Conservation (phyloP, 805 yeast species). For the Jamesozyma rosinii region DNA sequence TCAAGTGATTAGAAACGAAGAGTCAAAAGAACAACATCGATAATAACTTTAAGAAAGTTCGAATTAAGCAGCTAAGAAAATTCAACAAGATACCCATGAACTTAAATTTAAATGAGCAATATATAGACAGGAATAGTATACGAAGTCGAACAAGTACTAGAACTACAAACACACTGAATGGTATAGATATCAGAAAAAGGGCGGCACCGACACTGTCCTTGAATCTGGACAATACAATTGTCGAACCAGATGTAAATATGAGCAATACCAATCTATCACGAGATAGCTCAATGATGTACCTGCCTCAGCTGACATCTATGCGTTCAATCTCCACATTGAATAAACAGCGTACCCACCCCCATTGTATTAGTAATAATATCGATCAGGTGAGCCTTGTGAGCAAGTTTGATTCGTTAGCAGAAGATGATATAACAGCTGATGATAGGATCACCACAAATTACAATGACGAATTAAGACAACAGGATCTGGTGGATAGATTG, state of each 20-base stretch:
- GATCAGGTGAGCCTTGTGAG: background rate
- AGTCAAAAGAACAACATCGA: background rate
- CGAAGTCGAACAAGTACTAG: conserved; percentile 1
- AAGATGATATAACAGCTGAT: background rate
- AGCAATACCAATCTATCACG: background rate
- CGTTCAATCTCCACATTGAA: conserved; percentile 3
- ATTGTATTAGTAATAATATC: background rate
- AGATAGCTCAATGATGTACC: background rate
- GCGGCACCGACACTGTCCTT: conserved; percentile 7
- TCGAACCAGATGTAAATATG: background rate
- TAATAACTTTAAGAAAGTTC: too few relatives aligned
- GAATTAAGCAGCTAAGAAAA: too few relatives aligned
- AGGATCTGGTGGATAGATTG: conserved; percentile 6
- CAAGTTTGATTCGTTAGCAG: background rate
- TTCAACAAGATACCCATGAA: background rate
- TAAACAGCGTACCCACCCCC: background rate
- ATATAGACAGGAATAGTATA: background rate
- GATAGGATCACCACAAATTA: background rate
- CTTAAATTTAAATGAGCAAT: background rate
- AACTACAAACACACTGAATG: background rate
- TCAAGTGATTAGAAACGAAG: background rate
- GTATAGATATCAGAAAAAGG: background rate
- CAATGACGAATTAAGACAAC: background rate
- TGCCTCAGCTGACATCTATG: conserved; percentile 1
- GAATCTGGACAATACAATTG: conserved; percentile 7